These are phyloP conservation scores for Collybia sp. DNA, from an alignment of 768 basidiomycete species.

Conservation along the genomic window DNA sequence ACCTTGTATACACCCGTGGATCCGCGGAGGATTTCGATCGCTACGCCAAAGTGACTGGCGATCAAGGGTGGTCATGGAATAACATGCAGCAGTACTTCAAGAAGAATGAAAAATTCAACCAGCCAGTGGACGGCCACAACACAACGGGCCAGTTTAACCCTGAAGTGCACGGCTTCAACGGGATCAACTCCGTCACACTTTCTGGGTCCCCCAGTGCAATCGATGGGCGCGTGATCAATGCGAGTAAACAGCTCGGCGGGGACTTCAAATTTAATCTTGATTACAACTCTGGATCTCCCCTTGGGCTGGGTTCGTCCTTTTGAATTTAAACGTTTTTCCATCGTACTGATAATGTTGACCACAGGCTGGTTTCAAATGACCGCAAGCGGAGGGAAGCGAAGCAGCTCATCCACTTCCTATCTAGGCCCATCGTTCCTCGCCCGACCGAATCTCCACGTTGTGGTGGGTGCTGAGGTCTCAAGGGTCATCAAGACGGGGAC, in stretches of 20 bases:
- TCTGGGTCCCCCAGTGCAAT: constrained; percentile 19
- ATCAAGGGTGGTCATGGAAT: constrained; percentile 28
- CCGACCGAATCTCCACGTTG: constrained; percentile 18
- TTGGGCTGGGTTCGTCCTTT: constrained; percentile 17
- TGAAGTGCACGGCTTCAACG: constrained; percentile 20
- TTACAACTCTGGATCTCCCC: constrained; percentile 18
- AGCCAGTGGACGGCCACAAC: constrained; percentile 23
- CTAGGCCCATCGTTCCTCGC: constrained; percentile 10
- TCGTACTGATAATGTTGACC: not conserved
- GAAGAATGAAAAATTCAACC: constrained; percentile 19
- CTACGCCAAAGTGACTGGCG: constrained; percentile 20
- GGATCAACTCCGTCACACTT: constrained; percentile 23
- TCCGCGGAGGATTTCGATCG: constrained; percentile 22
- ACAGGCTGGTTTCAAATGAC: constrained; percentile 22
- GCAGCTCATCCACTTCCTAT: constrained; percentile 22
- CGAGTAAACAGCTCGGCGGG: constrained; percentile 15
- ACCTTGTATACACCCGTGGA: constrained; percentile 16
- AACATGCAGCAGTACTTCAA: constrained; percentile 17
- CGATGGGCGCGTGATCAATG: constrained; percentile 21
- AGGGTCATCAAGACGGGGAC: constrained; percentile 13
- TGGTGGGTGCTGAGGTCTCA: constrained; percentile 16
- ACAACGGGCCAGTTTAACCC: constrained; percentile 26
- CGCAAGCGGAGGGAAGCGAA: constrained; percentile 16
- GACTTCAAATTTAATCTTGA: constrained; percentile 20
- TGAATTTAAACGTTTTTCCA: not conserved